Percentiles rank a stretch among this genome's conserved stretches.
These are phyloP conservation scores for Entomortierella chlamydospora DNA, from an alignment of 192 early-diverging fungal genomes.

Conservation along the genomic window DNA sequence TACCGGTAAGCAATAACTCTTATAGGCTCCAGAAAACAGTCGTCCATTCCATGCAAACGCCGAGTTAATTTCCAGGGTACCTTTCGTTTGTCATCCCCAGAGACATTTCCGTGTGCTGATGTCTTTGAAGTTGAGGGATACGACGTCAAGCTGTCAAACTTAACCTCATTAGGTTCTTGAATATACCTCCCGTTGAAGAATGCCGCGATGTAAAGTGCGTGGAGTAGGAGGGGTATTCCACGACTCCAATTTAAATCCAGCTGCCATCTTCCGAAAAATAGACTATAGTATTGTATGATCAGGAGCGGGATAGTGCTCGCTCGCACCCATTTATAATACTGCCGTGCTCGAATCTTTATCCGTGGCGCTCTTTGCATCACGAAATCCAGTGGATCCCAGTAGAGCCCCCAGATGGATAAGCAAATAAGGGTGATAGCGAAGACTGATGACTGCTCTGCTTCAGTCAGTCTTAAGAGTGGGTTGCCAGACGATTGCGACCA, in stretches of 20 bases:
- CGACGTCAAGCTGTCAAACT: neutral
- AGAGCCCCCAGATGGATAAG: slow-evolving; percentile 12
- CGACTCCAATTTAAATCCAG: neutral
- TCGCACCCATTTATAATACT: slow-evolving; percentile 13
- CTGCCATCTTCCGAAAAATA: neutral
- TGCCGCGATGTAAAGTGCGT: neutral
- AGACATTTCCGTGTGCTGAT: neutral
- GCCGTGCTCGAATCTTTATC: slow-evolving; percentile 8
- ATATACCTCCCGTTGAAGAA: slow-evolving; percentile 4
- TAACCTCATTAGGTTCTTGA: slow-evolving; percentile 21
- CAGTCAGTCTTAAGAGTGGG: neutral
- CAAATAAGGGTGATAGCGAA: neutral
- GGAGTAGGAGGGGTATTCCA: neutral
- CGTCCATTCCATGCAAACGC: too few species aligned
- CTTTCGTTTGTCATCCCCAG: neutral
- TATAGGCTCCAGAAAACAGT: neutral
- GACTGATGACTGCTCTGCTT: neutral
- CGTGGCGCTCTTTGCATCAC: slow-evolving; percentile 9
- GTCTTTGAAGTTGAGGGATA: neutral
- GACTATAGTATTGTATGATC: neutral
- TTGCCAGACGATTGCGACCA: slow-evolving; percentile 13
- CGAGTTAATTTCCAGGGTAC: neutral
- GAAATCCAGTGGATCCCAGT: slow-evolving; percentile 30
- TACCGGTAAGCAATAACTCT: neutral
- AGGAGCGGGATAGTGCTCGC: neutral